Conservation (phyloP, 2,329 filamentous ascomycete genomes). For the Penicillium sp. region DNA sequence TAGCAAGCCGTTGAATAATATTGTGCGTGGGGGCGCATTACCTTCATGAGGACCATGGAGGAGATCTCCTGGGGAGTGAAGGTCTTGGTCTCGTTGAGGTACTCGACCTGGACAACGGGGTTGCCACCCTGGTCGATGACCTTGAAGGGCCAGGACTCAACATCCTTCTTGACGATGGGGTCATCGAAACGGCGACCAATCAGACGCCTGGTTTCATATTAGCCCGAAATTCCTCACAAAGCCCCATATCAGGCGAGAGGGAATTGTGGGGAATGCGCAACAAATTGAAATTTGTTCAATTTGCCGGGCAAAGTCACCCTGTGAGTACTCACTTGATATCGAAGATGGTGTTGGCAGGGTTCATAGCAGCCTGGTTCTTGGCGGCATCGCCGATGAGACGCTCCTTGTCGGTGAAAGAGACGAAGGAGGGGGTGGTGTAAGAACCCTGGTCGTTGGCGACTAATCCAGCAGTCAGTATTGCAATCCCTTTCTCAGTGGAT, state of each 20-base stretch:
- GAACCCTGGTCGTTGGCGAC: constrained; percentile 99
- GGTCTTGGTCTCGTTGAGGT: constrained; percentile 89
- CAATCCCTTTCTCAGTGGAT: neutral
- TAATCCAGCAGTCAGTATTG: constrained; percentile 34
- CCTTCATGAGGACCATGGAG: constrained; percentile 97
- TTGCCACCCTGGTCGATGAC: constrained; percentile 85
- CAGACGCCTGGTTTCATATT: constrained; percentile 69
- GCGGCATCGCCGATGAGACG: constrained; percentile 98
- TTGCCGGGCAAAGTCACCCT: neutral
- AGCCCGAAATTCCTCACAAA: neutral
- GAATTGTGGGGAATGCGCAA: constrained; percentile 1
- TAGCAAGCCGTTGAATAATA: constrained; percentile 19
- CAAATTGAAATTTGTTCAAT: neutral
- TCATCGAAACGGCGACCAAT: constrained; percentile 96
- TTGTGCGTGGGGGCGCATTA: constrained; percentile 45
- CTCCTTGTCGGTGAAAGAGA: constrained; percentile 98
- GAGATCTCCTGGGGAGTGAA: constrained; percentile 99
- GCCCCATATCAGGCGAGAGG: neutral
- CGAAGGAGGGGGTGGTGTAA: constrained; percentile 98
- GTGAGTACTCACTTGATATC: constrained; percentile 82
- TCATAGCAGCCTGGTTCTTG: constrained; percentile 99
- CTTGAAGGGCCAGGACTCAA: constrained; percentile 99
- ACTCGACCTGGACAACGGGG: constrained; percentile 93
- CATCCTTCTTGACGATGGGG: constrained; percentile 96
- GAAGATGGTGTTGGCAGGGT: constrained; percentile 97